Base-by-base conservation (phyloP, 768 basidiomycete genomes). In the Lentinula raphanica region DNA sequence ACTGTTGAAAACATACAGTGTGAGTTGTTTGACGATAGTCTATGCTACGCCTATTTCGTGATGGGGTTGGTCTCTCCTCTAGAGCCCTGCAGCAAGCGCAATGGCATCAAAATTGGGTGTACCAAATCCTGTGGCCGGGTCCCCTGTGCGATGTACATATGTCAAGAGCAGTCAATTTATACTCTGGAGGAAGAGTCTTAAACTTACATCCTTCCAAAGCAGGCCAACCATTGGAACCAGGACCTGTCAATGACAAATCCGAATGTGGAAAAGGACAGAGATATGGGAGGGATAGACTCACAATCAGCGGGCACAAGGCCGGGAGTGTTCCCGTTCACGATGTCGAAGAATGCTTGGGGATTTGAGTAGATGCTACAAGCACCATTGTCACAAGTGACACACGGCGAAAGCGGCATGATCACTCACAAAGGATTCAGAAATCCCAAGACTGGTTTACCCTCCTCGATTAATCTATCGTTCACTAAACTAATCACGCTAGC, bases 401-500 rank as follows among this genome's bases (percentile, higher is more conserved):
- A 13, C 32, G 13, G 32, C 32, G 32, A 35, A n/a, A n/a, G n/a
- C n/a, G 32, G 5, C 32, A 9, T 9, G n/a, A 4, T 15, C 31
- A 8, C 42, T 60, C 54, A 60, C 53, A 74, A 70, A 2, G 73
- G 76, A 58, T 76, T 77, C 54, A 54, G 38, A 27, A 59, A 80
- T 1, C 79, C 79, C 21, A 74, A 64, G 2, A 74, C 27, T 13
- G 65, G 57, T 54, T 71, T 72, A 0, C 71, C 71, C 0, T 65
- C 69, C 6, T 54, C 65, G 19, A 78, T 51, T 12, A 76, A 72
- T 2, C 71, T 73, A 42, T 78, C 73, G 49, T 81, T 79, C 32
- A 82, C 63, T 60, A 81, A 71, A 0, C 76, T 68, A 25, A 81
- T 67, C 55, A 81, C 67, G 25, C 71, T 72, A 0, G 79, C 72